Conservation (phyloP, 768 basidiomycete species). For the Tulasnella sp. region DNA sequence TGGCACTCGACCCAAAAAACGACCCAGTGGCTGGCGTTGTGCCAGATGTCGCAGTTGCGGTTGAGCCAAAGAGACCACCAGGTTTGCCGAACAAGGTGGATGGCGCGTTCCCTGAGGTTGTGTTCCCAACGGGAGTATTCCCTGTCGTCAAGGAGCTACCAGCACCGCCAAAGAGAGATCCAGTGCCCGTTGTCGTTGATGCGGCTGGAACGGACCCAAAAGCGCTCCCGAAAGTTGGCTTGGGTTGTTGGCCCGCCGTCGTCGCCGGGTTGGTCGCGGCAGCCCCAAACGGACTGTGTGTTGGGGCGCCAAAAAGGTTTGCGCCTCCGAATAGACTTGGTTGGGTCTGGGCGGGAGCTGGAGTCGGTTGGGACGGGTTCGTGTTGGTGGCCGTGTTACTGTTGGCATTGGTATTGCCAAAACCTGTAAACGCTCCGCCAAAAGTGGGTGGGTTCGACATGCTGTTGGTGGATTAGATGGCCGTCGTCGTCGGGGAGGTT, state of each 20-base stretch:
- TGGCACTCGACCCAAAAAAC: too few species aligned
- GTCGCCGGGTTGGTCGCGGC: not conserved
- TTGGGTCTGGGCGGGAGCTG: too few species aligned
- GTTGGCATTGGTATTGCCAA: not conserved
- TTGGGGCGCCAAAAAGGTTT: constrained; percentile 2
- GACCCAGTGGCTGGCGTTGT: not conserved
- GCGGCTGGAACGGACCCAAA: too few species aligned
- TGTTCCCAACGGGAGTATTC: too few species aligned
- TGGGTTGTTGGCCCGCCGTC: not conserved
- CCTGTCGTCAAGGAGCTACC: too few species aligned
- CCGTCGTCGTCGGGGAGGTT: not conserved
- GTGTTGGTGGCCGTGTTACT: not conserved
- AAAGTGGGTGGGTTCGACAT: constrained; percentile 12
- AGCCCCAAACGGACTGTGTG: too few species aligned
- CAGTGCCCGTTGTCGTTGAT: too few species aligned
- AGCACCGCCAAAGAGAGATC: too few species aligned
- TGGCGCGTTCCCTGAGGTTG: too few species aligned
- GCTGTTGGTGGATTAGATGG: not conserved
- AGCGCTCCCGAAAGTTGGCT: too few species aligned
- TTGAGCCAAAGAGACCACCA: not conserved
- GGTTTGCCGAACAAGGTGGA: not conserved
- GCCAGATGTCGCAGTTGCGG: not conserved
- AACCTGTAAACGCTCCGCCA: constrained; percentile 1
- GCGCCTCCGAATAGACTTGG: not conserved
- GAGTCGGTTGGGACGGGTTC: not conserved